Evolutionary conservation across 164 flowering plant genomes (phyloP).

Genomic region (Tetrastigma voinierianum): DNA sequence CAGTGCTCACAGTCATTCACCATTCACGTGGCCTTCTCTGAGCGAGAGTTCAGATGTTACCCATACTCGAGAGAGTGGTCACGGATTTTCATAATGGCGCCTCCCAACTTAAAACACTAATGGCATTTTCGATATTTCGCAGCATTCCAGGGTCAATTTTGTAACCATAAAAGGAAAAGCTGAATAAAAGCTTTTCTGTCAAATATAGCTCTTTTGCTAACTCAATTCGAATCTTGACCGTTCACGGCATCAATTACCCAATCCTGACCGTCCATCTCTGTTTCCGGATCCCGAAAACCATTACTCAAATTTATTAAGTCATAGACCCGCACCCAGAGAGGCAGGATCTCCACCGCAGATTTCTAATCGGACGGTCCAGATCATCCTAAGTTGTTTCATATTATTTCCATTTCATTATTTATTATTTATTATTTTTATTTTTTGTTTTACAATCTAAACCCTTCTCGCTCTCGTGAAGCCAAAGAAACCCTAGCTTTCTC

Average conservation of each 20-base stretch:
- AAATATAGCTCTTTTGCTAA: neutral
- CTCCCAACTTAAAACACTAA: neutral
- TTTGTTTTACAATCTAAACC: constrained; percentile 42
- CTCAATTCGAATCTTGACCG: constrained; percentile 13
- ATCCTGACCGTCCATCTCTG: constrained; percentile 21
- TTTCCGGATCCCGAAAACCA: constrained; percentile 22
- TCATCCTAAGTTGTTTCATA: constrained; percentile 1
- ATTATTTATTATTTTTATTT: constrained; percentile 14
- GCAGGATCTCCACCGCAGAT: constrained; percentile 10
- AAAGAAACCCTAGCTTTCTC: constrained; percentile 51
- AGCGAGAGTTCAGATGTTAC: neutral
- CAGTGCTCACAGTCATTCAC: no score
- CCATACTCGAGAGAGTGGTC: neutral
- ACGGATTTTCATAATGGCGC: constrained; percentile 7
- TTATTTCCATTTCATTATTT: constrained; percentile 15
- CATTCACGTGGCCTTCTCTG: neutral
- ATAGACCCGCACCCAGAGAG: constrained; percentile 6
- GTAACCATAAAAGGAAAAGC: constrained; percentile 1
- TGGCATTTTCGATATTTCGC: constrained; percentile 13
- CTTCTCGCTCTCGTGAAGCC: constrained; percentile 35
- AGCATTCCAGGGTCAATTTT: neutral
- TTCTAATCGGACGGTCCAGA: constrained; percentile 21
- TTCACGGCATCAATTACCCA: constrained; percentile 1
- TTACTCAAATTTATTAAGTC: constrained; percentile 14
- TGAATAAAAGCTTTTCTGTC: neutral